Conservation (phyloP, 208 protist species). For the Acanthamoeba culbertsoni region DNA sequence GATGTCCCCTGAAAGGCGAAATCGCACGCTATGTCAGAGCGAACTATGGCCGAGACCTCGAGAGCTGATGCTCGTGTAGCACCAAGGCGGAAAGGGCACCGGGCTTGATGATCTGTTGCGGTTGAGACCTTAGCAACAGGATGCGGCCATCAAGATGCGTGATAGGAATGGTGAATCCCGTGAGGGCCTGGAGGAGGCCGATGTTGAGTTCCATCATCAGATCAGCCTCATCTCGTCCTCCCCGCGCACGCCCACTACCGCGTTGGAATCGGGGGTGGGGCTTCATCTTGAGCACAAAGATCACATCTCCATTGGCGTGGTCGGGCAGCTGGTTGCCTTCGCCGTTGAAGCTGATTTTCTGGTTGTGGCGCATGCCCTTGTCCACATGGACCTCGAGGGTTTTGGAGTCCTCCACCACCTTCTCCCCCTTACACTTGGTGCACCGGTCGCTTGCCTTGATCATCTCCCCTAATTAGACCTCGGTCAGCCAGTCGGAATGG, state of each 20-base stretch:
- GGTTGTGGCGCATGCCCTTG: conserved; percentile 94
- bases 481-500: no score
- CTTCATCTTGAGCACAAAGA: conserved; percentile 96
- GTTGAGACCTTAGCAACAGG: conserved; percentile 35
- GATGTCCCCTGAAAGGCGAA: conserved; percentile 1
- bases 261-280: conserved; percentile 82
- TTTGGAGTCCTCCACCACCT: conserved; percentile 83
- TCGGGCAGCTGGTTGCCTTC: conserved; percentile 95
- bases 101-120: conserved; percentile 54
- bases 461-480: conserved; percentile 77
- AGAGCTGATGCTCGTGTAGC: not conserved
- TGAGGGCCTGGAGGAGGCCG: conserved; percentile 37
- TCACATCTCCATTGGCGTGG: conserved; percentile 94
- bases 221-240: not conserved
- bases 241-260: not conserved
- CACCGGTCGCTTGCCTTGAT: conserved; percentile 93
- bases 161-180: conserved; percentile 20
- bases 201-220: conserved; percentile 24
- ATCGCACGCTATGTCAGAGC: not conserved
- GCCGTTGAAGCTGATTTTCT: conserved; percentile 94
- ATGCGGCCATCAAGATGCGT: conserved; percentile 55
- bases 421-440: conserved; percentile 92
- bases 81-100: not conserved
- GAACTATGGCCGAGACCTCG: not conserved
- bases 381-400: conserved; percentile 96